A percentile compares a stretch with the other conserved stretches of the same genome.
Conservation (phyloP, 805 yeast genomes). For the Candida chilensis region DNA sequence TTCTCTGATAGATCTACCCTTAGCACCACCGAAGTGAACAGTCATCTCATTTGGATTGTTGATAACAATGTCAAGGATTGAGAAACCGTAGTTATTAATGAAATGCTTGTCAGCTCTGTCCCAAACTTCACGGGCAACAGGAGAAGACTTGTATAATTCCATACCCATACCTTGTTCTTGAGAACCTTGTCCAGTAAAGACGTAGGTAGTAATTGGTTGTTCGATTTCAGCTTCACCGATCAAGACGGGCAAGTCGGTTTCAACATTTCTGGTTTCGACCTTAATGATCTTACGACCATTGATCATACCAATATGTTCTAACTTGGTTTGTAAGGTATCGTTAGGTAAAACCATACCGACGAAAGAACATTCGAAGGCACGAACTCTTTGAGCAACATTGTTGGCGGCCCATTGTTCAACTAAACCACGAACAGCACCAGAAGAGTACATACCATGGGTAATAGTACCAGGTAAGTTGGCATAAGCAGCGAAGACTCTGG, state of each 20-base stretch:
- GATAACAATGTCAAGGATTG: slow-evolving; percentile 89
- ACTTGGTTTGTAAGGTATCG: slow-evolving; percentile 74
- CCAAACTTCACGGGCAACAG: slow-evolving; percentile 94
- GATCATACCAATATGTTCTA: slow-evolving; percentile 97
- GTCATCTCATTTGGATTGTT: slow-evolving; percentile 95
- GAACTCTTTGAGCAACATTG: slow-evolving; percentile 90
- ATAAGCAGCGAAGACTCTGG: slow-evolving; percentile 87
- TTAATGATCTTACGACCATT: slow-evolving; percentile 96
- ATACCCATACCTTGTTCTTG: slow-evolving; percentile 99
- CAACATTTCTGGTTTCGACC: slow-evolving; percentile 80
- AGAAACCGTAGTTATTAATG: slow-evolving; percentile 90
- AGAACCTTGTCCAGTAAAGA: slow-evolving; percentile 99
- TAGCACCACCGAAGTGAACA: slow-evolving; percentile 95
- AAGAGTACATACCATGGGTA: slow-evolving; percentile 98
- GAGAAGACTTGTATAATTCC: slow-evolving; percentile 89
- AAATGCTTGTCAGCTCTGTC: slow-evolving; percentile 95
- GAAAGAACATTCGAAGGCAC: slow-evolving; percentile 85
- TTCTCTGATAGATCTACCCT: slow-evolving; percentile 90
- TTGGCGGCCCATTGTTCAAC: slow-evolving; percentile 99
- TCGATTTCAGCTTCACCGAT: slow-evolving; percentile 97
- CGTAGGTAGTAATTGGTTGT: slow-evolving; percentile 94
- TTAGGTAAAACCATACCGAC: slow-evolving; percentile 98
- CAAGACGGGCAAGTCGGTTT: slow-evolving; percentile 70
- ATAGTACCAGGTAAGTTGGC: slow-evolving; percentile 95
- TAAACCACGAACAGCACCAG: slow-evolving; percentile 89